Evolutionary conservation across 768 basidiomycete species (phyloP), one percentile per base, ranked within the genome.

Genomic region (Suillus placidus): DNA sequence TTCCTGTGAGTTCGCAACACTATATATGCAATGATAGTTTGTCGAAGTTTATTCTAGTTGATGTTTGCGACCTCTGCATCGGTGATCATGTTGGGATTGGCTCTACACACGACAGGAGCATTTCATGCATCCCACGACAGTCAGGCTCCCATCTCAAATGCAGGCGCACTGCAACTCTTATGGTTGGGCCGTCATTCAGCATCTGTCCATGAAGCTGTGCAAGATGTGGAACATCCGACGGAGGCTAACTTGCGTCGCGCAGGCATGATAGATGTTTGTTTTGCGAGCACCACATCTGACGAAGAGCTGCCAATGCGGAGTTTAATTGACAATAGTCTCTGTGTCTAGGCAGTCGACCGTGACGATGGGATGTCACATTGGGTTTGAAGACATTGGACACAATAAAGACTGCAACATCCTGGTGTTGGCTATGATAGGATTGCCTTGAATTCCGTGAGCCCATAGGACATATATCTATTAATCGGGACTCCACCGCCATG

Each of bases 261-360:
- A 16, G 38, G 63, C 16, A 64, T 64, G 63, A 32, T 64, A 40
- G 63, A 58, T 9, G 42, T 64, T 30, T 45, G 54, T 45, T 57
- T 64, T 43, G 40, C 40, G 45, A 45, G 49, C 35, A 62, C 35
- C 13, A 30, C 34, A 38, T 62, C 35, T 13, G 37, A 13, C 9
- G 49, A 51, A 47, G 47, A 51, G 13, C 18, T 49, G 23, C n/a
- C 23, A 23, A 49, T 26, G 54, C 3, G 12, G 34, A 55, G 32
- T 13, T 55, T 34, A 35, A 14, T 18, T 35, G 34, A n/a, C 26
- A 26, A 26, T 35, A 35, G 55, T 56, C 55, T 4, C 23, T 51
- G 26, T 51, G 5, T 23, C 30, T 26, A n/a, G 47, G 12, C 26
- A 34, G 16, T 34, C 12, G 32, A 20, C 32, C 30, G 30, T 32